phyloP scores from a whole-genome alignment of 75 land plant genomes.

The Pseudotsuga menziesii region DNA sequence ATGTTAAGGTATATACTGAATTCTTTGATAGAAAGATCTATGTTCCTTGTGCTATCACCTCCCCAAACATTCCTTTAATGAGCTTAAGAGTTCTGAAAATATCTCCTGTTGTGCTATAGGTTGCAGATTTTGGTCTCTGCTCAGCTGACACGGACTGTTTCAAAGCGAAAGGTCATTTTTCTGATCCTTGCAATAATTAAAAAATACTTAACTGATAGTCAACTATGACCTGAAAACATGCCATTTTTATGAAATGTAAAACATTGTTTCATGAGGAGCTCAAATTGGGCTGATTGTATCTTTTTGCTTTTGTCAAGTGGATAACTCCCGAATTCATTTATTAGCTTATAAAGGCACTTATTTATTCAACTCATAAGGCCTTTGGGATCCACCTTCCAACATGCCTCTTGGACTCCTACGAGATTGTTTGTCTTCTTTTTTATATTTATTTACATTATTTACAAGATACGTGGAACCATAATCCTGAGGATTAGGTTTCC shows the following conservation, averaged over 20 bases:
- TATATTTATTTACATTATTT: too few relatives aligned
- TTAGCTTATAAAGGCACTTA: too few relatives aligned
- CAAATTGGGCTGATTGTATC: not conserved
- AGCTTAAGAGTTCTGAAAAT: not conserved
- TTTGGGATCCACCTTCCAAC: too few relatives aligned
- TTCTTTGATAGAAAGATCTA: not conserved
- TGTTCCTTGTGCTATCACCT: not conserved
- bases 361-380: too few relatives aligned
- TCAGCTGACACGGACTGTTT: slow-evolving; percentile 92
- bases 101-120: slow-evolving; percentile 34
- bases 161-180: slow-evolving; percentile 84
- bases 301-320: too few relatives aligned
- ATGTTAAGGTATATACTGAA: slow-evolving; percentile 73
- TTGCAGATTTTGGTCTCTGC: slow-evolving; percentile 99
- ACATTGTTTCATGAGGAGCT: not conserved
- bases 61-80: not conserved
- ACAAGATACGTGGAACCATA: too few relatives aligned
- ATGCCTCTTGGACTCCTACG: too few relatives aligned
- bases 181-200: not conserved
- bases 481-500: too few relatives aligned
- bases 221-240: not conserved
- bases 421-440: too few relatives aligned
- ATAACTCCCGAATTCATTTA: too few relatives aligned
- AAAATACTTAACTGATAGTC: not conserved
- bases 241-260: not conserved